These are phyloP conservation scores for Pholiota conissans DNA, from an alignment of 768 basidiomycete genomes.

Conservation along the genomic window DNA sequence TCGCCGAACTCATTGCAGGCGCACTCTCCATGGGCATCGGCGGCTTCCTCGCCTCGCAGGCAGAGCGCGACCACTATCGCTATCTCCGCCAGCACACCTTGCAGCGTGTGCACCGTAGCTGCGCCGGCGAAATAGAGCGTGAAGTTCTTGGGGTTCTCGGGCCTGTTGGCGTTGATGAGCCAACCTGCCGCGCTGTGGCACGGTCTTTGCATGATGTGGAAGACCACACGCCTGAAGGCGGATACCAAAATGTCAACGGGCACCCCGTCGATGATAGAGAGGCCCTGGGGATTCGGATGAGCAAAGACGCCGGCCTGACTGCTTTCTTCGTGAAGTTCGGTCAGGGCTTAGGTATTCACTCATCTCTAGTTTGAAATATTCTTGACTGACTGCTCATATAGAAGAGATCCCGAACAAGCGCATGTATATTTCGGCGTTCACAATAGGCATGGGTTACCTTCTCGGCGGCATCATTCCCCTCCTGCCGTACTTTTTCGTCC, in stretches of 20 bases:
- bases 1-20: constrained; percentile 95
- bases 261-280: constrained; percentile 48
- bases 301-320: constrained; percentile 81
- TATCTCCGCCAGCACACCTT: constrained; percentile 76
- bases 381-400: constrained; percentile 23
- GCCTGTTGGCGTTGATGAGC: constrained; percentile 87
- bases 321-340: constrained; percentile 96
- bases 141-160: constrained; percentile 89
- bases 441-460: constrained; percentile 94
- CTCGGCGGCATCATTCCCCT: constrained; percentile 93
- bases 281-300: constrained; percentile 58
- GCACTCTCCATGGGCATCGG: constrained; percentile 99
- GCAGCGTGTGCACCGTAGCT: constrained; percentile 83
- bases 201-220: constrained; percentile 71
- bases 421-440: constrained; percentile 88
- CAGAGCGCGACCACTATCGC: constrained; percentile 93
- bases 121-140: constrained; percentile 94
- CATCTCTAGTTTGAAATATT: constrained; percentile 8
- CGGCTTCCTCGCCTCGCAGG: constrained; percentile 95
- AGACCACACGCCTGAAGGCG: constrained; percentile 33
- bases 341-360: constrained; percentile 74
- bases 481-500: constrained; percentile 88
- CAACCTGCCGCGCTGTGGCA: constrained; percentile 77
- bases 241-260: constrained; percentile 8
- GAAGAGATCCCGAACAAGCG: constrained; percentile 88